Evolutionary conservation across 352 stramenopile species (phyloP).

Genomic region (Blastocystis hominis): DNA sequence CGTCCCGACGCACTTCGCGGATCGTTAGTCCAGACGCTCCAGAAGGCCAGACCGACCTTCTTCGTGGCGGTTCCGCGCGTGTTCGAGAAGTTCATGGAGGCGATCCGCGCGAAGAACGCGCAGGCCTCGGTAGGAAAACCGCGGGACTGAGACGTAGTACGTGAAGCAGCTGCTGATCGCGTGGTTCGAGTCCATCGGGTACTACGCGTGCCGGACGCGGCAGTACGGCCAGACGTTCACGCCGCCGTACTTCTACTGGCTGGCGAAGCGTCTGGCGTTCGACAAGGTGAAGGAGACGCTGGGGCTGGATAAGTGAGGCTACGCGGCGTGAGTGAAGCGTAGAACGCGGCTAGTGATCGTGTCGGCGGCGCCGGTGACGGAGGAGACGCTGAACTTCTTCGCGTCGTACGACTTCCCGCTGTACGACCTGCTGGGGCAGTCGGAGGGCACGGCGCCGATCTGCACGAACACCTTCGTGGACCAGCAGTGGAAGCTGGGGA

Average conservation of each 20-base stretch:
- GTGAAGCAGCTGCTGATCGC: conserved; percentile 80
- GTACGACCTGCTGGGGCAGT: conserved; percentile 84
- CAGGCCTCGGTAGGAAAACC: neutral
- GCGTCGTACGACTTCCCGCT: conserved; percentile 82
- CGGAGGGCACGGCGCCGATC: conserved; percentile 75
- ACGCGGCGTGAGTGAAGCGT: conserved; percentile 38
- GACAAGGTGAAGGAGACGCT: conserved; percentile 59
- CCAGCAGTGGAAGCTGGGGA: conserved; percentile 59
- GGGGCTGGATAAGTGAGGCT: conserved; percentile 55
- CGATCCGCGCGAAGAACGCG: conserved; percentile 58
- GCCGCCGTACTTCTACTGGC: conserved; percentile 74
- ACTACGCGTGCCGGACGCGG: conserved; percentile 63
- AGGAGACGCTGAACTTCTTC: conserved; percentile 85
- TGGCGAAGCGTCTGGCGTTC: conserved; percentile 75
- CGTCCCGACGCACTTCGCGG: conserved; percentile 71
- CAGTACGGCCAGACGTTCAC: conserved; percentile 77
- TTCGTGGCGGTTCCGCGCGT: conserved; percentile 76
- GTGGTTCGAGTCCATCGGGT: conserved; percentile 73
- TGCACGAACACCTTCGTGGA: conserved; percentile 62
- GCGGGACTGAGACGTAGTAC: conserved; percentile 67
- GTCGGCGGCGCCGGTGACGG: conserved; percentile 77
- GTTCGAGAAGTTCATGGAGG: conserved; percentile 71
- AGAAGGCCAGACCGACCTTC: conserved; percentile 69
- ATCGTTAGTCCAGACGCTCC: conserved; percentile 67
- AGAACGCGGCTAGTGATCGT: conserved; percentile 38